phyloP scores from a whole-genome alignment of 805 yeast genomes.

The Cyberlindnera sargentensis region DNA sequence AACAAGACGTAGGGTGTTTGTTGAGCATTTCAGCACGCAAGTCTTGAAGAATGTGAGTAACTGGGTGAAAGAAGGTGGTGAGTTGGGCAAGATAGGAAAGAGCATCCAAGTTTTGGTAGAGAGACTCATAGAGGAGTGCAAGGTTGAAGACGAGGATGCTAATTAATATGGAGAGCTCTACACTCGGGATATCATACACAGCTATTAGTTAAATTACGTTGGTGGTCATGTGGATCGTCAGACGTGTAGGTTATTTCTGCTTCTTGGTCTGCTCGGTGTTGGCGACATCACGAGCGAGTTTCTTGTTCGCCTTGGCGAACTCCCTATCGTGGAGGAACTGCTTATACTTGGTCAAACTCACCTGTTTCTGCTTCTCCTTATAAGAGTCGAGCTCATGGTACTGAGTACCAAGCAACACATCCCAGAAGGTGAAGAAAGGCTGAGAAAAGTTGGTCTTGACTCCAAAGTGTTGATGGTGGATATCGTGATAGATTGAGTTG shows the following conservation, averaged over 20 bases:
- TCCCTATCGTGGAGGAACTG: slow-evolving; percentile 42
- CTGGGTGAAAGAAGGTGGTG: slow-evolving; percentile 65
- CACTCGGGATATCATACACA: not conserved
- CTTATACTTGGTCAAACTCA: slow-evolving; percentile 61
- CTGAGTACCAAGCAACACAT: slow-evolving; percentile 60
- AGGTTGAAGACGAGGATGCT: no score
- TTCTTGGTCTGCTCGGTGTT: no score
- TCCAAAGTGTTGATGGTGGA: slow-evolving; percentile 96
- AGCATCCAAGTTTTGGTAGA: slow-evolving; percentile 10
- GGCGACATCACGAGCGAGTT: slow-evolving; percentile 12
- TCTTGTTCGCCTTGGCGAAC: slow-evolving; percentile 23
- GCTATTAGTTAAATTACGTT: not conserved
- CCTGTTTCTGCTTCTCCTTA: slow-evolving; percentile 54
- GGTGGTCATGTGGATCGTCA: not conserved
- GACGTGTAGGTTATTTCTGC: not conserved
- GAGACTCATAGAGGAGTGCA: slow-evolving; percentile 5
- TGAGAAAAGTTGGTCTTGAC: slow-evolving; percentile 89
- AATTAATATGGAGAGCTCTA: no score
- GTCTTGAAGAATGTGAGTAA: slow-evolving; percentile 43
- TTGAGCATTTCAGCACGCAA: slow-evolving; percentile 44
- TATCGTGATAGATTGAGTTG: slow-evolving; percentile 92
- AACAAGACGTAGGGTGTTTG: slow-evolving; percentile 46
- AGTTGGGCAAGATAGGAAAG: slow-evolving; percentile 47
- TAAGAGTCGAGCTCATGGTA: slow-evolving; percentile 62
- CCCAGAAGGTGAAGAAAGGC: slow-evolving; percentile 97